Percentiles rank a stretch among this genome's conserved stretches.
Conservation (phyloP, 306 rosid genomes). For the Alnus glutinosa region DNA sequence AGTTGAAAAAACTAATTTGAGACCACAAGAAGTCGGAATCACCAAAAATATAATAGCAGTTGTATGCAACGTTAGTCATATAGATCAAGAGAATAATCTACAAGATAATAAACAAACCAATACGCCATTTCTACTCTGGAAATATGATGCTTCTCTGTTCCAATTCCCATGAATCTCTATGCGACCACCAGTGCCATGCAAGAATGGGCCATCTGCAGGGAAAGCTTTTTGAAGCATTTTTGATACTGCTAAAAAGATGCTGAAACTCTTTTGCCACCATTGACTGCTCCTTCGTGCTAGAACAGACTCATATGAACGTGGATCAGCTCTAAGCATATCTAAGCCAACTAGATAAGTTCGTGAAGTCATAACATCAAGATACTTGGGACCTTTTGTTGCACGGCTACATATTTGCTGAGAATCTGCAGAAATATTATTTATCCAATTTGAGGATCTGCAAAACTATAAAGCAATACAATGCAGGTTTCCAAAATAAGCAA, state of each 20-base stretch:
- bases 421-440: conserved; percentile 42
- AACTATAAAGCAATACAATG: conserved; percentile 13
- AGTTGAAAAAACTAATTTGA: conserved; percentile 3
- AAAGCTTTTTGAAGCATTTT: conserved; percentile 54
- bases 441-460: background rate
- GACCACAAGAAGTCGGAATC: conserved; percentile 23
- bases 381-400: conserved; percentile 43
- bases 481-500: conserved; percentile 13
- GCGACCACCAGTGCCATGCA: conserved; percentile 57
- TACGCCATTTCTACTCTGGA: conserved; percentile 63
- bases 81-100: conserved; percentile 19
- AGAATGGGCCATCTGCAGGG: conserved; percentile 44
- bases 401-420: conserved; percentile 38
- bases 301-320: conserved; percentile 48
- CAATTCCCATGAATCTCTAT: conserved; percentile 66
- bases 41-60: conserved; percentile 2
- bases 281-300: conserved; percentile 50
- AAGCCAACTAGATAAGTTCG: conserved; percentile 81
- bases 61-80: background rate
- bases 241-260: conserved; percentile 60
- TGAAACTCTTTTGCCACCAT: conserved; percentile 77
- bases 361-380: conserved; percentile 37
- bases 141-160: conserved; percentile 64
- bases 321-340: conserved; percentile 66
- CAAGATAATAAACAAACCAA: conserved; percentile 68